Percentiles rank a stretch among this genome's conserved stretches.
Evolutionary conservation across 768 basidiomycete genomes (phyloP).

Genomic region (Podaxis sp.): DNA sequence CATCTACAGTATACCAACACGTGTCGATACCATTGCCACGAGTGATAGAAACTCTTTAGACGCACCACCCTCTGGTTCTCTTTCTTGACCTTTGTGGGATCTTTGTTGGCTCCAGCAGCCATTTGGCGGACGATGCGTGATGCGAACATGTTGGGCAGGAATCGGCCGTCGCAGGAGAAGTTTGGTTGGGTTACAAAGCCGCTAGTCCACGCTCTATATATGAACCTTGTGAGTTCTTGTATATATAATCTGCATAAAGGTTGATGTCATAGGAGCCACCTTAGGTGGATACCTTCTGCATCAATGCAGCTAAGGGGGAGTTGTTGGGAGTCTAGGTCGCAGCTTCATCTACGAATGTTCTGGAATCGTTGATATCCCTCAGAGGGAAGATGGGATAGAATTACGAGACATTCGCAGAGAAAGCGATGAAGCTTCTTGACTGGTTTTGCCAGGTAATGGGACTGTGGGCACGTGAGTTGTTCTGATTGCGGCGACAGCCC

Average conservation of each 20-base stretch:
- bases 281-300: slow-evolving; percentile 3
- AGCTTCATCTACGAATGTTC: not conserved
- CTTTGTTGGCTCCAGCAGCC: slow-evolving; percentile 12
- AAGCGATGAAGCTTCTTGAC: too few species aligned
- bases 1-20: not conserved
- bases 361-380: not conserved
- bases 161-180: not conserved
- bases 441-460: too few species aligned
- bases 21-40: not conserved
- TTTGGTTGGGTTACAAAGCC: not conserved
- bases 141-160: slow-evolving; percentile 6
- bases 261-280: slow-evolving; percentile 14
- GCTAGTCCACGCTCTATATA: not conserved
- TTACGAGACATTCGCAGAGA: too few species aligned
- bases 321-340: not conserved
- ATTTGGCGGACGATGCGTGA: slow-evolving; percentile 14
- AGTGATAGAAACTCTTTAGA: not conserved
- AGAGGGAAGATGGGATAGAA: not conserved
- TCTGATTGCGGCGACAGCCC: too few species aligned
- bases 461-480: too few species aligned
- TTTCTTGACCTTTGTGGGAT: slow-evolving; percentile 3
- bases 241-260: not conserved
- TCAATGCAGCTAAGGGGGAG: not conserved
- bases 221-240: not conserved
- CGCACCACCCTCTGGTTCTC: slow-evolving; percentile 13